A percentile compares a stretch with the other conserved stretches of the same genome.
These are phyloP conservation scores for Linnemannia hyalina DNA, from an alignment of 192 early-diverging fungal species.

Conservation along the genomic window DNA sequence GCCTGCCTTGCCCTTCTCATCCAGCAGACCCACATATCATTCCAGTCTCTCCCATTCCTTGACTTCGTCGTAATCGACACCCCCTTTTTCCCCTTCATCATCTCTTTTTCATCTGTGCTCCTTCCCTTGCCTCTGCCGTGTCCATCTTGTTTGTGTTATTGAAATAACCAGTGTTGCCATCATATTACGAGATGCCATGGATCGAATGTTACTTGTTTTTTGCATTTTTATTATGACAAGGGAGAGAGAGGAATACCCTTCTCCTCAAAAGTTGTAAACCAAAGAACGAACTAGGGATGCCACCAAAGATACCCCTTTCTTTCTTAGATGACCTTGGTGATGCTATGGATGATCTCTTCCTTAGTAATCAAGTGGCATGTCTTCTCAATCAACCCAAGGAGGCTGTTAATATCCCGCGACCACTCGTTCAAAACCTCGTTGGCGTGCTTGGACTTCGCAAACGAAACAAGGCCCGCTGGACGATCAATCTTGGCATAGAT, in stretches of 20 bases:
- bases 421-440: conserved; percentile 95
- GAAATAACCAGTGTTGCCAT: too few relatives aligned
- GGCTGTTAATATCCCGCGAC: conserved; percentile 89
- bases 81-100: too few relatives aligned
- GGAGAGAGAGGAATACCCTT: neutral
- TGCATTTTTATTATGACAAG: too few relatives aligned
- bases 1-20: neutral
- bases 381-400: conserved; percentile 95
- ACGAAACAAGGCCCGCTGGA: conserved; percentile 89
- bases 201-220: too few relatives aligned
- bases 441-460: conserved; percentile 85
- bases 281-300: neutral
- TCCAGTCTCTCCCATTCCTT: neutral
- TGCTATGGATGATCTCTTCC: conserved; percentile 92
- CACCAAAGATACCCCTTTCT: neutral
- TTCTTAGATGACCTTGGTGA: conserved; percentile 68
- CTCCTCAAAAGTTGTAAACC: neutral
- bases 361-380: conserved; percentile 92
- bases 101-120: too few relatives aligned
- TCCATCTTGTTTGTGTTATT: too few relatives aligned
- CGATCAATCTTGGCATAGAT: conserved; percentile 97
- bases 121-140: too few relatives aligned
- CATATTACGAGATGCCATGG: too few relatives aligned
- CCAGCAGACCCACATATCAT: neutral
- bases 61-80: too few relatives aligned